Evolutionary conservation across 1,284 basidiomycete genomes (phyloP), one percentile per base, ranked within the genome.

Genomic region (Termitomyces sp.): DNA sequence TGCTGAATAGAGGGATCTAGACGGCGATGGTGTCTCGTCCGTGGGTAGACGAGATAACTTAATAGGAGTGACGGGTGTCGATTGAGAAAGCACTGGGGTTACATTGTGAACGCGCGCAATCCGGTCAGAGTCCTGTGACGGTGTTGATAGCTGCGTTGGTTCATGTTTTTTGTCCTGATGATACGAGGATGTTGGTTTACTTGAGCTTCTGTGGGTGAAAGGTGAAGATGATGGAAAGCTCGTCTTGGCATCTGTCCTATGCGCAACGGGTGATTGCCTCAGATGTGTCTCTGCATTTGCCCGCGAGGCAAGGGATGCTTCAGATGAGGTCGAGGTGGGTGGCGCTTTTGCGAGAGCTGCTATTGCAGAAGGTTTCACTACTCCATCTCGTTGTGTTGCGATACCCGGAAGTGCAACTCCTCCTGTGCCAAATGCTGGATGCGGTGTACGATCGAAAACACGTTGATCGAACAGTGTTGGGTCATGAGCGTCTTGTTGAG

Each of bases 351-450:
- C n/a, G 11, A 46, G 38, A 28, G 52, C 52, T 33, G 49, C 43
- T 14, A 54, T 38, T 13, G 43, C 46, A 18, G 54, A 56, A 24
- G 52, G 49, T 18, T 56, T 58, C 37, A 39, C 47, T 31, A 14
- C 19, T 24, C 46, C 52, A 45, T 58, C 47, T 39, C 41, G 34
- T 14, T 53, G 51, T 31, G 46, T 62, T 8, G 71, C 67, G 74
- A 88, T 77, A 6, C 86, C 86, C 18, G 85, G 84, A 78, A 89
- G 80, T 5, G 85, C 87, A 43, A 87, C 69, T 13, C 85, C 86
- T 14, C 83, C 81, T 52, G 74, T 75, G 31, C 88, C 87, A 64
- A 90, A 90, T 21, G 89, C 64, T 5, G 87, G 87, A 68, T 90
- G 88, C 9, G 85, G 79, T 2, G 74, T 65, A 40, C 69, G 72